Base-by-base conservation (phyloP, 2,329 filamentous ascomycete species). In the Daldinia sp. region DNA sequence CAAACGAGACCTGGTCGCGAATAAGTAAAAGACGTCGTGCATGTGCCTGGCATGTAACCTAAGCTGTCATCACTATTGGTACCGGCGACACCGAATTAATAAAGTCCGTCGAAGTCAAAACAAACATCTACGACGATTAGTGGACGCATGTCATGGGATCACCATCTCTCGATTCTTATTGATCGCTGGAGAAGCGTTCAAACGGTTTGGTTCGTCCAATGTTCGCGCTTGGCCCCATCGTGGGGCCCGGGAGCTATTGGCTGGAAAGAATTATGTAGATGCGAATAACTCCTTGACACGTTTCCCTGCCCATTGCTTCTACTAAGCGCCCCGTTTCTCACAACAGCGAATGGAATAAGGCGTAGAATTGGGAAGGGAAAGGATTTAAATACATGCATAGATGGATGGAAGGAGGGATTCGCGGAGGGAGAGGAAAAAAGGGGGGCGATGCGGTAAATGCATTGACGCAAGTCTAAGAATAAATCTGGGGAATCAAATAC, bases 241-340 rank as follows among this genome's bases (percentile, higher is more conserved):
- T 70, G 68, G 68, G 68, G 68, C 65, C 4, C 37, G 18, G 44
- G 42, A 60, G 26, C 44, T 15, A 70, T 70, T 70, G 68, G 68
- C 35, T 63, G 55, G 42, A 15, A 23, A 23, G 59, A 42, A 51
- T 30, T 59, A 12, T 35, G 58, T 54, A 15, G 65, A 67, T 57
- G 65, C 62, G 10, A 20, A 23, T 53, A 35, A 58, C 46, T 42
- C 37, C 55, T 48, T 64, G 55, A 44, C 46, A 59, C 56, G 56
- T 42, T 35, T 10, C 33, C 33, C 33, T 23, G 20, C 20, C 41
- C 12, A 23, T 13, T 30, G 2, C 18, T 18, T 28, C 44, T 41
- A 12, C 20, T 39, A 48, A 50, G 20, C 60, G 51, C 51, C 30
- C 51, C 51, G 9, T 9, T 37, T 54, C 6, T 26, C 6, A 10